A percentile compares a stretch with the other conserved stretches of the same genome.
phyloP scores from a whole-genome alignment of 768 basidiomycete species.

The Coprinopsis cinerea region DNA sequence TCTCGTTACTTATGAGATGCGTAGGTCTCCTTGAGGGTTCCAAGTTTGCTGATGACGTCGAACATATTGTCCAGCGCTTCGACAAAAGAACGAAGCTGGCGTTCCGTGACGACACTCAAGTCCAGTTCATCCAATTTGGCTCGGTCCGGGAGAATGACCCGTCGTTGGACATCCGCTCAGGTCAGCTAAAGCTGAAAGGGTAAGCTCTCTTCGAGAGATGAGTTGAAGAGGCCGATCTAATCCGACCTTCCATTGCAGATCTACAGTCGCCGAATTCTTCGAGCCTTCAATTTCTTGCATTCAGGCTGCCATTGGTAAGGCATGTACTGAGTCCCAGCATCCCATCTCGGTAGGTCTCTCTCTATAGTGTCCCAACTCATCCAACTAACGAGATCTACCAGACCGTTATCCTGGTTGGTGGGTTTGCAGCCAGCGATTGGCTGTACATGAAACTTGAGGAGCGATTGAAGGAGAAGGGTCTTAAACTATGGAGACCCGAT shows the following conservation, averaged over 20 bases:
- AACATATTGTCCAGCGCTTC: constrained; percentile 34
- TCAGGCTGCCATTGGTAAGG: constrained; percentile 17
- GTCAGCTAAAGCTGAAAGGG: constrained; percentile 39
- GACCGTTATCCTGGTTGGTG: constrained; percentile 49
- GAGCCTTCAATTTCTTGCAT: constrained; percentile 29
- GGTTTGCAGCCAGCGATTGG: constrained; percentile 54
- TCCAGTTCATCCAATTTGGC: constrained; percentile 42
- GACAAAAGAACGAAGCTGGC: constrained; percentile 40
- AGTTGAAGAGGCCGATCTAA: neutral
- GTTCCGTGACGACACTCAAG: constrained; percentile 29
- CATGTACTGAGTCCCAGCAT: constrained; percentile 14
- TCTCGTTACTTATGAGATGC: neutral
- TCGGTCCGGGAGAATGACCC: constrained; percentile 32
- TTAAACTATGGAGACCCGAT: constrained; percentile 45
- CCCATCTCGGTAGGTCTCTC: constrained; percentile 19
- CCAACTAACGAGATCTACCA: constrained; percentile 8
- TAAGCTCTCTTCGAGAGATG: constrained; percentile 3
- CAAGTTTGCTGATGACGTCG: constrained; percentile 16
- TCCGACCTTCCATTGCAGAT: constrained; percentile 11
- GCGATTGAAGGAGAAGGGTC: constrained; percentile 29
- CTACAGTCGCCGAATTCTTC: constrained; percentile 26
- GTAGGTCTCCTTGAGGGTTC: constrained; percentile 5
- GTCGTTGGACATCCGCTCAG: constrained; percentile 34
- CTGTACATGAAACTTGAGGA: constrained; percentile 38
- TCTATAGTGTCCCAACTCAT: neutral